Conservation (phyloP, 2,329 filamentous ascomycete genomes). For the Pseudopyricularia cyperi region DNA sequence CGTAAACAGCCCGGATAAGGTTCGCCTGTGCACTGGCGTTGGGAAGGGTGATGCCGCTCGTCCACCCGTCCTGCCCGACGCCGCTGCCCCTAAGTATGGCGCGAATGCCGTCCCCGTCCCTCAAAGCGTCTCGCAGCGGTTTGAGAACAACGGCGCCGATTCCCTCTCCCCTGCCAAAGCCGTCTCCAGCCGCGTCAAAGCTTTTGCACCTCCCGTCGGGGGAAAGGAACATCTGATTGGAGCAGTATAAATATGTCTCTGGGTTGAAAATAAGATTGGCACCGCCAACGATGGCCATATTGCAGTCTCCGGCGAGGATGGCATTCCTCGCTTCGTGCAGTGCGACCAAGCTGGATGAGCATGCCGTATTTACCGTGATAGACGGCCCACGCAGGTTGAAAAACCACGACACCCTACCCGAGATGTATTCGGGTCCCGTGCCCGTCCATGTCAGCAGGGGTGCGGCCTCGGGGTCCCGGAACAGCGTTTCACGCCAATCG, state of each 20-base stretch:
- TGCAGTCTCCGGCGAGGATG: slow-evolving; percentile 8
- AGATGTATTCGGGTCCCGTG: slow-evolving; percentile 28
- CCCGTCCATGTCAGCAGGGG: neutral
- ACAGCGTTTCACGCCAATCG: slow-evolving; percentile 8
- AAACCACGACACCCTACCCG: slow-evolving; percentile 20
- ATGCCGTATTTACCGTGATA: slow-evolving; percentile 23
- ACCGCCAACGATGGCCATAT: slow-evolving; percentile 1
- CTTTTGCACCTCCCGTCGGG: slow-evolving; percentile 5
- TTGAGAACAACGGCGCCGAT: slow-evolving; percentile 24
- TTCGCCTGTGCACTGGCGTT: slow-evolving; percentile 2
- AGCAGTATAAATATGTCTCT: slow-evolving; percentile 7
- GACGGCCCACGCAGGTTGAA: slow-evolving; percentile 22
- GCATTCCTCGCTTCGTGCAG: slow-evolving; percentile 11
- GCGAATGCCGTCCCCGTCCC: slow-evolving; percentile 6
- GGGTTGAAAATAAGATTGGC: slow-evolving; percentile 5
- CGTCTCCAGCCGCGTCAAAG: slow-evolving; percentile 25
- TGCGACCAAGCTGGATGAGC: slow-evolving; percentile 21
- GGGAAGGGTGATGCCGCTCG: slow-evolving; percentile 5
- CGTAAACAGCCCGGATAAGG: slow-evolving; percentile 3
- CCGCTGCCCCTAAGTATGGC: slow-evolving; percentile 5
- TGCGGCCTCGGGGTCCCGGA: neutral
- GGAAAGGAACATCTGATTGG: slow-evolving; percentile 7
- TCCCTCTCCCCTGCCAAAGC: slow-evolving; percentile 34
- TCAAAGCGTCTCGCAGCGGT: slow-evolving; percentile 19
- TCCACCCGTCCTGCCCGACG: slow-evolving; percentile 6